Conservation (phyloP, 129 eudicot species). For the Escallonia herrerae region DNA sequence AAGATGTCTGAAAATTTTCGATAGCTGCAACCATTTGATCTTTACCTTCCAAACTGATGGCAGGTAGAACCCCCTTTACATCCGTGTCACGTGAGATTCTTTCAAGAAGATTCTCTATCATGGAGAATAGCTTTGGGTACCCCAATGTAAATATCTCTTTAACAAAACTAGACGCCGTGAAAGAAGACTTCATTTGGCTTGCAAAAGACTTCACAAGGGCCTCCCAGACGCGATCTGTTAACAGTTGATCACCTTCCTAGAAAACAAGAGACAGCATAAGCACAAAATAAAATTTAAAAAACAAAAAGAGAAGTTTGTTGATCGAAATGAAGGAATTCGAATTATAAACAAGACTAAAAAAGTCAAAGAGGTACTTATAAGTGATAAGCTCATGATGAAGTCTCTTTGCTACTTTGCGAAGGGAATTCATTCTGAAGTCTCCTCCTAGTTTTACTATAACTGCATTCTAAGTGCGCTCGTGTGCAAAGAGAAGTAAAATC, state of each 20-base stretch:
- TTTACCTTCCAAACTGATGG: constrained; percentile 67
- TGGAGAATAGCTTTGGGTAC: constrained; percentile 76
- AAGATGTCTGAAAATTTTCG: constrained; percentile 75
- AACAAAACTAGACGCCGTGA: constrained; percentile 87
- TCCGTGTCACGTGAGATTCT: constrained; percentile 93
- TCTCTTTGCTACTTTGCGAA: too few species aligned
- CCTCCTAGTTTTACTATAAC: too few species aligned
- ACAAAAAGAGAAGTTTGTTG: too few species aligned
- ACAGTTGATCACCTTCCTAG: constrained; percentile 75
- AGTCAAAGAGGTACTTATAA: too few species aligned
- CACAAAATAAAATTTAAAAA: not conserved
- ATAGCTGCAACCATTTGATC: constrained; percentile 74
- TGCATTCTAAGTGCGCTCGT: too few species aligned
- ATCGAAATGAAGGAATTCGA: too few species aligned
- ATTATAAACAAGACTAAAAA: too few species aligned
- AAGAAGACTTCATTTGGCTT: constrained; percentile 85
- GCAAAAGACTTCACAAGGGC: constrained; percentile 85
- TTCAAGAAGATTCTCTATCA: constrained; percentile 79
- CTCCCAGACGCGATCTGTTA: constrained; percentile 93
- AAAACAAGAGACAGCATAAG: constrained; percentile 15
- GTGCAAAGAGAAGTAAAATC: too few species aligned
- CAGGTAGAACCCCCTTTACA: constrained; percentile 91
- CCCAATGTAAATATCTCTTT: constrained; percentile 77
- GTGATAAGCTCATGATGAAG: too few species aligned
- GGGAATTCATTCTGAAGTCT: too few species aligned